Evolutionary conservation across 2,329 filamentous ascomycete species (phyloP).

Genomic region (Tolypocladium inflatum): DNA sequence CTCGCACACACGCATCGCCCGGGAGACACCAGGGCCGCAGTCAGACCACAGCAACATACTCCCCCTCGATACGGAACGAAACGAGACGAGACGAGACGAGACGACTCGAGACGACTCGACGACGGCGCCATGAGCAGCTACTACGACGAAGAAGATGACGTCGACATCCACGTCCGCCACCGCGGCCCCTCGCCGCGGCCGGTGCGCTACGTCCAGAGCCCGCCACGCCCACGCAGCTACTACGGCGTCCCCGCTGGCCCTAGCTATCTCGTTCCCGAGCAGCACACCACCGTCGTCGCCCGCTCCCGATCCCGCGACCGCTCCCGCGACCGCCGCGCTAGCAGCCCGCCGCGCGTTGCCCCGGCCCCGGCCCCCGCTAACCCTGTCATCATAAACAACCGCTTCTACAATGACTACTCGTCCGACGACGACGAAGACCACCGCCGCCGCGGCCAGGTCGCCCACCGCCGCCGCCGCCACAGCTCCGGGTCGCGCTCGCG

Average conservation of each 20-base stretch:
- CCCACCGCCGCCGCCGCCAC: conserved; percentile 15
- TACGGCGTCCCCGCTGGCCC: conserved; percentile 31
- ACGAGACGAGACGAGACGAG: background rate
- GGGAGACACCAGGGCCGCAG: background rate
- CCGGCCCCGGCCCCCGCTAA: conserved; percentile 19
- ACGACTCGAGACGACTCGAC: background rate
- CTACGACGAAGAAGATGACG: conserved; percentile 44
- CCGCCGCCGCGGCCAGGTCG: conserved; percentile 13
- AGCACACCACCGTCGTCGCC: conserved; percentile 33
- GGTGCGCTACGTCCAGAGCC: conserved; percentile 36
- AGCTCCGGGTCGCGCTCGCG: conserved; percentile 16
- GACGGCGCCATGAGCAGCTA: conserved; percentile 16
- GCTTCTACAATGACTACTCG: conserved; percentile 39
- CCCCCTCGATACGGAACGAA: background rate
- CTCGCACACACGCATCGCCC: background rate
- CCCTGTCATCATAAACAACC: conserved; percentile 50
- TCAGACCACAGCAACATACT: background rate
- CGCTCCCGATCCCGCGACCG: conserved; percentile 28
- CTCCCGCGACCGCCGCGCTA: conserved; percentile 36
- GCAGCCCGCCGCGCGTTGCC: conserved; percentile 22
- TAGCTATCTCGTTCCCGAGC: conserved; percentile 34
- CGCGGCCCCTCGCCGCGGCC: conserved; percentile 29
- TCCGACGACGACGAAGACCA: conserved; percentile 29
- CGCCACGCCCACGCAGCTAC: conserved; percentile 25
- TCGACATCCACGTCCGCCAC: conserved; percentile 40